Base-by-base conservation (phyloP, 257 asterid species). In the Lycium barbarum region DNA sequence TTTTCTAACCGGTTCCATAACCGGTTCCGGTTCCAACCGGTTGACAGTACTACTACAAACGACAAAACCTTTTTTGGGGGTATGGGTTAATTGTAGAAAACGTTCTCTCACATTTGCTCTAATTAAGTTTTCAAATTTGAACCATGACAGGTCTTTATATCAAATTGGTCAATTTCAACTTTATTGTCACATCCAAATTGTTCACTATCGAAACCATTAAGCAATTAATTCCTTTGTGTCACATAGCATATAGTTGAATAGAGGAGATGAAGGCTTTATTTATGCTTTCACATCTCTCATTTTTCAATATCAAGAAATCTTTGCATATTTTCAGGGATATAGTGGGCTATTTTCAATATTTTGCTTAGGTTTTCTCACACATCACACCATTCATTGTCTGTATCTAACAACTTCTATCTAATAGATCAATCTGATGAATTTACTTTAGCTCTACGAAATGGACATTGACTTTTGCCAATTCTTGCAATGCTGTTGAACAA, bases 261-360 rank as follows among this genome's bases (percentile, higher is more conserved):
- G 33, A 18, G 9, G 78, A 38, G 26, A 38, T 2, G 7, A 9
- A 43, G 18, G 15, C 33, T 73, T 49, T 74, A 51, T 74, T 49
- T 51, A 49, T 49, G 20, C 62, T 6, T 47, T 58, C 65, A 58
- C 17, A 58, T 18, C 65, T 58, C 65, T 51, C 55, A 1, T 49
- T 26, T 74, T 73, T 74, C 45, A 76, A 76, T 49, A 51, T 76
- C 63, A 76, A 76, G 26, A 51, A 26, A 76, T 26, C 63, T 51
- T 76, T 76, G 82, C 82, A 12, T 76, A 76, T 76, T 76, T 76
- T 51, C 43, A 76, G 82, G 82, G 82, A 76, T 51, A 76, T 76
- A 51, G 82, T 76, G 22, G 45, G 22, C 63, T 51, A 49, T 76
- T 76, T 51, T 76, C 13, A 51, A 22, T 4, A 49, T 49, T 51